A percentile compares a stretch with the other conserved stretches of the same genome.
Evolutionary conservation across 148 eudicot species (phyloP).

Genomic region (Spergularia bocconei): DNA sequence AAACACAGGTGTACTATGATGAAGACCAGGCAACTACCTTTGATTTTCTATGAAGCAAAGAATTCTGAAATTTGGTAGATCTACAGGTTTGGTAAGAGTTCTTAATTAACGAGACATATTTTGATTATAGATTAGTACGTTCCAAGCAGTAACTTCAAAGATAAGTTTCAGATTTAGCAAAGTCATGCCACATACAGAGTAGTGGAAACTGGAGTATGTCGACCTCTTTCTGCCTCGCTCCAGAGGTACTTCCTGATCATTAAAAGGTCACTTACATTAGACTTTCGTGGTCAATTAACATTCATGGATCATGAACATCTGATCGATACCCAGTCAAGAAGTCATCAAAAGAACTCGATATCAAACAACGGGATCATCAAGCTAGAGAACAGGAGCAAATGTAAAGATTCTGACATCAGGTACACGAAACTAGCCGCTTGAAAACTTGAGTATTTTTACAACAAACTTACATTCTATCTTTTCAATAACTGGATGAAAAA

Average conservation of each 20-base stretch:
- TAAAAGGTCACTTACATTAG: too few relatives aligned
- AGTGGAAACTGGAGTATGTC: too few relatives aligned
- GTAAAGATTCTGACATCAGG: too few relatives aligned
- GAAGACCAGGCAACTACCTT: constrained; percentile 28
- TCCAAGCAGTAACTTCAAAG: constrained; percentile 22
- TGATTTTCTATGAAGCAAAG: constrained; percentile 35
- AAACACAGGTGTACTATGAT: constrained; percentile 26
- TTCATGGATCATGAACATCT: too few relatives aligned
- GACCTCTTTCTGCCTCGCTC: too few relatives aligned
- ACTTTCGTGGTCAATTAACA: too few relatives aligned
- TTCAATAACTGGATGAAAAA: constrained; percentile 2
- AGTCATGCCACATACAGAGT: neutral
- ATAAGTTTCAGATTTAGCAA: constrained; percentile 2
- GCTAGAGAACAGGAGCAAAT: neutral
- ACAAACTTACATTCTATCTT: neutral
- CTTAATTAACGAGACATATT: neutral
- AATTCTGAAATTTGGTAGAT: constrained; percentile 25
- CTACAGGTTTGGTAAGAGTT: constrained; percentile 20
- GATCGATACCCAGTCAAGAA: too few relatives aligned
- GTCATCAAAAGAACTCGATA: too few relatives aligned
- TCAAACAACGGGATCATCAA: neutral
- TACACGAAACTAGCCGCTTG: neutral
- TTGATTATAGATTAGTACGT: neutral
- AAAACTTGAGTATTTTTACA: neutral
- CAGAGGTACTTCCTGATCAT: too few relatives aligned